Conservation (phyloP, 352 stramenopile species). For the Globisporangium orthogonon region DNA sequence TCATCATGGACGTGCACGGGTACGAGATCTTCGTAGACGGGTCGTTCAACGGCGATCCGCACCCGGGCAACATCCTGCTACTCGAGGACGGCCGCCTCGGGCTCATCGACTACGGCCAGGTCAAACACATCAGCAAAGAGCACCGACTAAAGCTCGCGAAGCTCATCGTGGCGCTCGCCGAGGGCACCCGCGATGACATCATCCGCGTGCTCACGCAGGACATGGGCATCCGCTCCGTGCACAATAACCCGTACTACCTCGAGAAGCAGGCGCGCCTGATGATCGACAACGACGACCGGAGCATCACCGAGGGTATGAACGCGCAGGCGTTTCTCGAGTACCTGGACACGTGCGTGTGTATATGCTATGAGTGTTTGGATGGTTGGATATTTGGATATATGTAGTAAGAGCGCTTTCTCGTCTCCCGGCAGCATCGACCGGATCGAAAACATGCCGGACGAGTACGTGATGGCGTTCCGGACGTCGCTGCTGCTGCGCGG, state of each 20-base stretch:
- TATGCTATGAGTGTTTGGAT: no score
- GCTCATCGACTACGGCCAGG: slow-evolving; percentile 91
- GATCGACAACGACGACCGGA: slow-evolving; percentile 83
- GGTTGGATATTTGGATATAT: no score
- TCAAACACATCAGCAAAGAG: slow-evolving; percentile 77
- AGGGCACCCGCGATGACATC: slow-evolving; percentile 67
- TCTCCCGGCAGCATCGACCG: slow-evolving; percentile 47
- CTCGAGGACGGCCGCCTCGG: slow-evolving; percentile 85
- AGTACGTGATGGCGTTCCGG: slow-evolving; percentile 87
- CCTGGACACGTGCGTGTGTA: slow-evolving; percentile 56
- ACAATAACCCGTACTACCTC: slow-evolving; percentile 78
- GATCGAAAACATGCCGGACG: slow-evolving; percentile 76
- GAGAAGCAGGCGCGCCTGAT: slow-evolving; percentile 81
- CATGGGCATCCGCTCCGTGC: slow-evolving; percentile 68
- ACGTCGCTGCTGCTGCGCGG: slow-evolving; percentile 79
- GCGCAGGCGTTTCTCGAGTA: slow-evolving; percentile 82
- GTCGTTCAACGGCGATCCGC: slow-evolving; percentile 90
- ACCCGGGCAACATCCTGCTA: slow-evolving; percentile 90
- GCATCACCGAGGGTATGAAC: slow-evolving; percentile 80
- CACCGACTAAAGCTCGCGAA: slow-evolving; percentile 68
- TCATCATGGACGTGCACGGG: slow-evolving; percentile 87
- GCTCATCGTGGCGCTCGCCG: slow-evolving; percentile 78
- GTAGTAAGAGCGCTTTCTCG: no score
- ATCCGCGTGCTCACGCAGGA: slow-evolving; percentile 67
- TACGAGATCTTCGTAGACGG: slow-evolving; percentile 91